Evolutionary conservation across 345 rosid genomes (phyloP).

Genomic region (Cardiospermum halicacabum): DNA sequence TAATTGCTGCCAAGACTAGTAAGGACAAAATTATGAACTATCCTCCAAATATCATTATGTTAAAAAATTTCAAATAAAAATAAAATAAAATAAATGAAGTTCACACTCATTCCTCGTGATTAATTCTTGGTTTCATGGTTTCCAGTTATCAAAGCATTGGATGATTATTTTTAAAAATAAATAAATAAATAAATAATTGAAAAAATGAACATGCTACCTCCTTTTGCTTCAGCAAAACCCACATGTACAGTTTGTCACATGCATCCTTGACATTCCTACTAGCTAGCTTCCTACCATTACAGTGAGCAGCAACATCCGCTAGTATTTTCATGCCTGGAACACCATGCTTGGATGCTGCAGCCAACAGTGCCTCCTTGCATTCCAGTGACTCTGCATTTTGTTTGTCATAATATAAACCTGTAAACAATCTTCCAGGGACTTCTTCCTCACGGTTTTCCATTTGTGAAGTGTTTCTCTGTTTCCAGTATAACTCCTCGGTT

Average conservation of each 20-base stretch:
- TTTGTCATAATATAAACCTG: slow-evolving; percentile 54
- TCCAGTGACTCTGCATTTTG: slow-evolving; percentile 53
- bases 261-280: slow-evolving; percentile 72
- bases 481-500: slow-evolving; percentile 54
- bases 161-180: no score
- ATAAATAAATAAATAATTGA: no score
- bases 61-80: no score
- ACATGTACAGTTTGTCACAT: slow-evolving; percentile 74
- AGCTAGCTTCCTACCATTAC: slow-evolving; percentile 70
- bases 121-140: not conserved
- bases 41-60: not conserved
- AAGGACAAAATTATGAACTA: not conserved
- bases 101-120: not conserved
- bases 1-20: no score
- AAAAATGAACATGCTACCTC: no score
- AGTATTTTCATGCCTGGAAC: slow-evolving; percentile 49
- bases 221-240: slow-evolving; percentile 68
- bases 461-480: slow-evolving; percentile 15
- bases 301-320: slow-evolving; percentile 51
- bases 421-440: slow-evolving; percentile 37
- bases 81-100: not conserved
- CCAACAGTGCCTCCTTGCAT: slow-evolving; percentile 50
- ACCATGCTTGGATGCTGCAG: slow-evolving; percentile 56
- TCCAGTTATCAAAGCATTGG: no score
- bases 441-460: slow-evolving; percentile 14